A percentile compares a stretch with the other conserved stretches of the same genome.
Evolutionary conservation across 305 asterid species (phyloP).

Genomic region (Fraxinus floribunda): DNA sequence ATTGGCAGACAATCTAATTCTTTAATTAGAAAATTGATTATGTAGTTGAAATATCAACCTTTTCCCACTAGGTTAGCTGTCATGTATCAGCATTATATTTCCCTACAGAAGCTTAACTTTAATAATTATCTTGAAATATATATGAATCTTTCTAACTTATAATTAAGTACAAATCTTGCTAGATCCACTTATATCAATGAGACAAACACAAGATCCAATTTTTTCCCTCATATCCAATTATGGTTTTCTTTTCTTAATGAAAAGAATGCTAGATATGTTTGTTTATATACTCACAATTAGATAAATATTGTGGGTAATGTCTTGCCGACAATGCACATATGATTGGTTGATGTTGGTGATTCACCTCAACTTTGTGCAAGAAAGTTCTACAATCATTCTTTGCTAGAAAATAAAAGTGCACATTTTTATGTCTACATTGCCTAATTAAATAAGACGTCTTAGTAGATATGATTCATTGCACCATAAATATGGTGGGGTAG

Average conservation of each 20-base stretch:
- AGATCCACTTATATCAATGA: background rate
- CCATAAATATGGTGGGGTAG: background rate
- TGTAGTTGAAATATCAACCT: background rate
- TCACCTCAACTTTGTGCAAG: background rate
- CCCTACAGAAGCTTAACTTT: background rate
- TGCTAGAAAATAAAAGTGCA: background rate
- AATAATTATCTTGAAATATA: background rate
- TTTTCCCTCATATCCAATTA: background rate
- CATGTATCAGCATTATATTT: constrained; percentile 9
- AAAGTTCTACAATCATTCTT: background rate
- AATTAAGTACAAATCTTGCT: background rate
- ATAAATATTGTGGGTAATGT: background rate
- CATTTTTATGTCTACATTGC: background rate
- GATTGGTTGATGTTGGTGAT: background rate
- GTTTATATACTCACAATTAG: background rate
- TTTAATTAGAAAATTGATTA: constrained; percentile 20
- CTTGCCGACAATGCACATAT: background rate
- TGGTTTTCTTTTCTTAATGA: background rate
- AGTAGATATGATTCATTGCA: background rate
- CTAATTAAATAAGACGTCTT: background rate
- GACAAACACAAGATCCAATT: background rate
- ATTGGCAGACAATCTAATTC: constrained; percentile 50
- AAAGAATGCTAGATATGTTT: background rate
- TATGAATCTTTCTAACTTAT: background rate
- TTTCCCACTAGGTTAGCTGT: constrained; percentile 10